Evolutionary conservation across 169 alveolate species (phyloP).

Genomic region (Perkinsus chesapeaki): DNA sequence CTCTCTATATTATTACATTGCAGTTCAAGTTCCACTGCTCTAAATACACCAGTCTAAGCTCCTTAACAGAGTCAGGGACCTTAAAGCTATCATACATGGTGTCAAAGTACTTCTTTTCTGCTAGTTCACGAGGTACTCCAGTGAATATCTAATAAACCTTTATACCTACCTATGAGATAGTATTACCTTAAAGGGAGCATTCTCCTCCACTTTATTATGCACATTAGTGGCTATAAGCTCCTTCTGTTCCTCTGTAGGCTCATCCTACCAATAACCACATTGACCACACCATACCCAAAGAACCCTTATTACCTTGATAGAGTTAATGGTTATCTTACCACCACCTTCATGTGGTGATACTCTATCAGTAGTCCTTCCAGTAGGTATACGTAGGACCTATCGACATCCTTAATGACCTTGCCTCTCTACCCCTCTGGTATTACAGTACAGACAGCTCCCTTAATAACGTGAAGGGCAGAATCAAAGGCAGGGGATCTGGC

Average conservation of each 20-base stretch:
- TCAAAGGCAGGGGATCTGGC: slow-evolving; percentile 25
- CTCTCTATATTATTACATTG: slow-evolving; percentile 20
- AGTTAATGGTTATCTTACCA: neutral
- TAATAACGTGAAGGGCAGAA: slow-evolving; percentile 58
- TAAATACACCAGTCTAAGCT: slow-evolving; percentile 28
- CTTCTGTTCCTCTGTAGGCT: neutral
- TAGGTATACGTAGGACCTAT: slow-evolving; percentile 53
- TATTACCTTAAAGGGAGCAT: neutral
- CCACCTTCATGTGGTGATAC: slow-evolving; percentile 28
- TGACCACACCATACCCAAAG: neutral
- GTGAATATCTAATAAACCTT: slow-evolving; percentile 39
- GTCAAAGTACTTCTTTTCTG: slow-evolving; percentile 57
- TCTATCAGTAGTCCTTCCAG: slow-evolving; percentile 55
- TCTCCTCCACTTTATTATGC: slow-evolving; percentile 26
- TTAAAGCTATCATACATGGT: slow-evolving; percentile 47
- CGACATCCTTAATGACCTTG: neutral
- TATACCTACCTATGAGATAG: slow-evolving; percentile 22
- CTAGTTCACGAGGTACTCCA: slow-evolving; percentile 41
- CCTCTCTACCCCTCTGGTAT: neutral
- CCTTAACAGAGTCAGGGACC: slow-evolving; percentile 39
- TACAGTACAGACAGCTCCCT: slow-evolving; percentile 55
- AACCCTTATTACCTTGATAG: neutral
- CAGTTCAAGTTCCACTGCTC: slow-evolving; percentile 42
- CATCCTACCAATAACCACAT: neutral
- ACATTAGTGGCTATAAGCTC: slow-evolving; percentile 20